phyloP scores from a whole-genome alignment of 2,329 filamentous ascomycete genomes.

The Pyrenophora graminea region DNA sequence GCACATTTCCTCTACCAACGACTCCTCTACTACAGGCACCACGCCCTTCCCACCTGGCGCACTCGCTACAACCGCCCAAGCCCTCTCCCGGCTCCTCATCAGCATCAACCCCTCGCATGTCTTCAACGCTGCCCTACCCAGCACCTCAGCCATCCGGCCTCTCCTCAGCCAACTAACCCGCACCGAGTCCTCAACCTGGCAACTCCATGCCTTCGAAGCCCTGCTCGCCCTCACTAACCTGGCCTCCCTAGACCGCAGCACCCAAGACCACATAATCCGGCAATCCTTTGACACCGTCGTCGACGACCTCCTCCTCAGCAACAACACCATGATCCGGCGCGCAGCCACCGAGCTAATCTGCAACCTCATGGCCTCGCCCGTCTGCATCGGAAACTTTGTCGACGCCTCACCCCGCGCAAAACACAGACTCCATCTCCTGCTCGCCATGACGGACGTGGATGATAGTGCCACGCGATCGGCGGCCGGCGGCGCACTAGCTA shows the following conservation, averaged over 20 bases:
- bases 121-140: constrained; percentile 75
- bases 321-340: constrained; percentile 75
- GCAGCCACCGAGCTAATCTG: constrained; percentile 88
- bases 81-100: constrained; percentile 82
- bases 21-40: constrained; percentile 48
- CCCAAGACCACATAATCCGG: constrained; percentile 71
- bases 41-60: constrained; percentile 32
- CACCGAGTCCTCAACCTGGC: constrained; percentile 62
- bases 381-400: constrained; percentile 70
- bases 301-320: constrained; percentile 80
- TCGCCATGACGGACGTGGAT: constrained; percentile 85
- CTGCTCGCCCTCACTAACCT: constrained; percentile 93
- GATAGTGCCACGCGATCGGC: constrained; percentile 79
- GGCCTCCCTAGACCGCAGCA: constrained; percentile 70
- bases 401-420: constrained; percentile 69
- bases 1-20: constrained; percentile 54
- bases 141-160: constrained; percentile 80
- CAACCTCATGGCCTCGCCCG: constrained; percentile 76
- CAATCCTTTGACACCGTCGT: constrained; percentile 70
- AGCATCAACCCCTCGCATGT: constrained; percentile 82
- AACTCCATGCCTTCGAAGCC: constrained; percentile 87
- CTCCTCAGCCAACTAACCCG: constrained; percentile 74
- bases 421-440: constrained; percentile 77
- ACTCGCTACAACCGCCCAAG: constrained; percentile 70
- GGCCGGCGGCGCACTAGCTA: constrained; percentile 85